These are phyloP conservation scores for Artemisia tridentata DNA, from an alignment of 129 eudicot species.

Conservation along the genomic window DNA sequence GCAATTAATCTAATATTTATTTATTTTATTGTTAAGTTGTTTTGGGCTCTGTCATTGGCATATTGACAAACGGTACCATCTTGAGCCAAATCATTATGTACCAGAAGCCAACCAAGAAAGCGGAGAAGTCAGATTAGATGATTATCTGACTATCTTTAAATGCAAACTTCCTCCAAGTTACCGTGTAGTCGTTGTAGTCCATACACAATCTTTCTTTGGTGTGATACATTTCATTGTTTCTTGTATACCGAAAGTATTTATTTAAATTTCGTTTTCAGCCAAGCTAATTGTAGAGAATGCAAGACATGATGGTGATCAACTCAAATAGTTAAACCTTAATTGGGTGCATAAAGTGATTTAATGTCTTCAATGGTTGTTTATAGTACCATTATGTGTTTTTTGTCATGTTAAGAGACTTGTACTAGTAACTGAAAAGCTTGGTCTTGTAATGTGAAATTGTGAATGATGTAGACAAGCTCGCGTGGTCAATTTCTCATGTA, in stretches of 20 bases:
- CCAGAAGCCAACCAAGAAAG: slow-evolving; percentile 73
- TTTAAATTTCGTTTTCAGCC: not conserved
- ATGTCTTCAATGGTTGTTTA: not conserved
- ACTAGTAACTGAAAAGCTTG: not conserved
- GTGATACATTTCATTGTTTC: slow-evolving; percentile 13
- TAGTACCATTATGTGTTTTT: not conserved
- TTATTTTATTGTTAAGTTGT: slow-evolving; percentile 39
- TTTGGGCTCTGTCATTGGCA: slow-evolving; percentile 76
- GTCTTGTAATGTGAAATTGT: not conserved
- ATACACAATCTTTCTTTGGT: slow-evolving; percentile 5
- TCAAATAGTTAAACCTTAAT: not conserved
- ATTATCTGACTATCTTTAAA: slow-evolving; percentile 11
- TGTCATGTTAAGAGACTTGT: no score
- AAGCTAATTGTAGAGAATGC: not conserved
- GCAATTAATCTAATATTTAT: slow-evolving; percentile 12
- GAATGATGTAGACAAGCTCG: not conserved
- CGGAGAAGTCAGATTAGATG: slow-evolving; percentile 60
- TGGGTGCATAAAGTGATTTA: not conserved
- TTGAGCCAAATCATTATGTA: slow-evolving; percentile 75
- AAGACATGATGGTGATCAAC: slow-evolving; percentile 15
- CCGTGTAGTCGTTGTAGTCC: not conserved
- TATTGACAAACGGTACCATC: slow-evolving; percentile 72
- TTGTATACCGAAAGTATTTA: not conserved
- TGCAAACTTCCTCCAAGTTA: not conserved
- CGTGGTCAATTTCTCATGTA: not conserved